Percentiles rank a stretch among this genome's conserved stretches.
These are phyloP conservation scores for Geranium incanum DNA, from an alignment of 441 rosid species.

Conservation along the genomic window DNA sequence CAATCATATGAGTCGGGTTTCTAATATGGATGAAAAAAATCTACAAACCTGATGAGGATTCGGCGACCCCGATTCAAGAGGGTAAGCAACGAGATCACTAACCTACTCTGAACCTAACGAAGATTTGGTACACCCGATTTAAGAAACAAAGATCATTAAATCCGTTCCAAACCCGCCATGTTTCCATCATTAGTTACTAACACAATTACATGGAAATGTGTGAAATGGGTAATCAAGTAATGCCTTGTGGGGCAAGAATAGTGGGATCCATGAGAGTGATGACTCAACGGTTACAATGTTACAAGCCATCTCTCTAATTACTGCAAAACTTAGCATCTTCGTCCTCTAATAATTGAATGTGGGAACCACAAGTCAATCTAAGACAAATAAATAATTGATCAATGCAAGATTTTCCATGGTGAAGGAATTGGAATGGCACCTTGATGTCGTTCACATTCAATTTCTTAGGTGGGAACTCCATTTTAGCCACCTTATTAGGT, in stretches of 20 bases:
- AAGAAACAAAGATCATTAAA: too few relatives aligned
- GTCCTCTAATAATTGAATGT: neutral
- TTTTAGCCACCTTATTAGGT: neutral
- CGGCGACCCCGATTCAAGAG: too few relatives aligned
- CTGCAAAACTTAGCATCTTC: neutral
- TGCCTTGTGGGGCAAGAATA: conserved; percentile 1
- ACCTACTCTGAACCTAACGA: too few relatives aligned
- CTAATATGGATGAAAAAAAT: too few relatives aligned
- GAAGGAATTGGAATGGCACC: neutral
- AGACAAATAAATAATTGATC: neutral
- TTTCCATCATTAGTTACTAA: too few relatives aligned
- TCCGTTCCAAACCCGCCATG: too few relatives aligned
- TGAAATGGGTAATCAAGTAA: neutral
- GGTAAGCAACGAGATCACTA: too few relatives aligned
- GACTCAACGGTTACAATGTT: neutral
- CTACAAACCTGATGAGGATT: too few relatives aligned
- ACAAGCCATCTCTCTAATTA: neutral
- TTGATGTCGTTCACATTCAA: neutral
- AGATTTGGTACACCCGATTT: too few relatives aligned
- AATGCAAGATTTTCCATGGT: neutral
- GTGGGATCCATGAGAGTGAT: conserved; percentile 5
- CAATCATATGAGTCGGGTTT: too few relatives aligned
- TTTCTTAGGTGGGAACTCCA: conserved; percentile 5
- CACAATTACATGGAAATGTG: conserved; percentile 5
- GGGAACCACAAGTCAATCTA: too few relatives aligned